A percentile compares a stretch with the other conserved stretches of the same genome.
Evolutionary conservation across 2,329 filamentous ascomycete species (phyloP).

Genomic region (Tolypocladium tundrense): DNA sequence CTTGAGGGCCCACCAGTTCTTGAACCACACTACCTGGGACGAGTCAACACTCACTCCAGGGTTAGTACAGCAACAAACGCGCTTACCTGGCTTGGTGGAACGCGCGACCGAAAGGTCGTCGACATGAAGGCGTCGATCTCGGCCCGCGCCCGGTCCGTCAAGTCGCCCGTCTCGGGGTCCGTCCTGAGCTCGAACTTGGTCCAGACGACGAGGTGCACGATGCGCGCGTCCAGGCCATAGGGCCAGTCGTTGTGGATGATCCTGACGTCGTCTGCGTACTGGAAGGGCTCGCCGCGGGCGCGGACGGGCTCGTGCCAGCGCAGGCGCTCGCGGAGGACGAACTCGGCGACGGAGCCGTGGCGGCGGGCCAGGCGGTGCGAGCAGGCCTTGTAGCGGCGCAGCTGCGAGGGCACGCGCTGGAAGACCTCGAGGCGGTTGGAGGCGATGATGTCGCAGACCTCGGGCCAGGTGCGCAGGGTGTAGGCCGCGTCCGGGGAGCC

Average conservation of each 20-base stretch:
- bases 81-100: slow-evolving; percentile 44
- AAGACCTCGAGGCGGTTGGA: slow-evolving; percentile 66
- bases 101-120: slow-evolving; percentile 48
- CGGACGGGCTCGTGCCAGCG: slow-evolving; percentile 48
- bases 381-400: slow-evolving; percentile 69
- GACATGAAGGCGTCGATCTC: slow-evolving; percentile 64
- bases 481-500: slow-evolving; percentile 60
- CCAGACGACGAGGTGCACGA: slow-evolving; percentile 86
- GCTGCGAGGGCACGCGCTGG: slow-evolving; percentile 63
- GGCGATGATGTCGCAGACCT: slow-evolving; percentile 52
- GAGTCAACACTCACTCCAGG: not conserved
- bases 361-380: slow-evolving; percentile 50
- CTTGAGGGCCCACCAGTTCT: slow-evolving; percentile 81
- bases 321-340: slow-evolving; percentile 61
- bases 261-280: slow-evolving; percentile 48
- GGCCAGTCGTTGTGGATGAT: slow-evolving; percentile 90
- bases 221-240: slow-evolving; percentile 69
- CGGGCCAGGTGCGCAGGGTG: slow-evolving; percentile 53
- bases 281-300: slow-evolving; percentile 28
- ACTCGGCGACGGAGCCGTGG: slow-evolving; percentile 70
- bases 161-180: slow-evolving; percentile 51
- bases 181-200: slow-evolving; percentile 76
- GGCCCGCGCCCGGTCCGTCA: slow-evolving; percentile 52
- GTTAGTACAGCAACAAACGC: not conserved
- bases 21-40: slow-evolving; percentile 33